phyloP scores from a whole-genome alignment of 805 yeast genomes.

The Huiozyma naganishii region DNA sequence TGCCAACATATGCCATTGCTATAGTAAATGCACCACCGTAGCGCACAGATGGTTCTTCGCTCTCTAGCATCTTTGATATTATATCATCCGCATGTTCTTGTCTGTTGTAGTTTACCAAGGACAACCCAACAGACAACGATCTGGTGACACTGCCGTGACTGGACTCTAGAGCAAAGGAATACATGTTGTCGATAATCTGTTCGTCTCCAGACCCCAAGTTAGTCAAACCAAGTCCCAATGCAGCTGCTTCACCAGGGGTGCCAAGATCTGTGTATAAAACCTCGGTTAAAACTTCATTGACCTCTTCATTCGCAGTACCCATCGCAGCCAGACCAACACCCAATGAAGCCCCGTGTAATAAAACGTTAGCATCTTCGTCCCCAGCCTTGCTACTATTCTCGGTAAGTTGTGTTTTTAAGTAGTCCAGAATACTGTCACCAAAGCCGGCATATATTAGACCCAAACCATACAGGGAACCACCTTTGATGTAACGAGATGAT shows the following conservation, averaged over 20 bases:
- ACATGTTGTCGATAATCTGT: conserved; percentile 64
- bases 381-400: conserved; percentile 52
- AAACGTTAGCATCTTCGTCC: conserved; percentile 62
- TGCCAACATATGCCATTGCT: conserved; percentile 94
- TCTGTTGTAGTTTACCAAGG: conserved; percentile 74
- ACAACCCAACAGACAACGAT: conserved; percentile 84
- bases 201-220: conserved; percentile 85
- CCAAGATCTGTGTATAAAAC: conserved; percentile 87
- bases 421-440: conserved; percentile 77
- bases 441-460: conserved; percentile 95
- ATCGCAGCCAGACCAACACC: conserved; percentile 96
- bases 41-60: conserved; percentile 75
- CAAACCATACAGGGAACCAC: conserved; percentile 88
- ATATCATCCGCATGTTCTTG: conserved; percentile 68
- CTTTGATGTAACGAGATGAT: conserved; percentile 79
- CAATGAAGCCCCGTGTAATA: conserved; percentile 89
- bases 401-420: conserved; percentile 60
- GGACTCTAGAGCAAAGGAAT: conserved; percentile 85
- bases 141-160: conserved; percentile 92
- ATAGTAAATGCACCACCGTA: conserved; percentile 94
- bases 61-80: conserved; percentile 55
- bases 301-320: conserved; percentile 68
- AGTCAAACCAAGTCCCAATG: conserved; percentile 88
- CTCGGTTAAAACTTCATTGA: conserved; percentile 73
- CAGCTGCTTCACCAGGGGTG: conserved; percentile 92